phyloP scores from a whole-genome alignment of 306 rosid genomes.

The Quercus suber region DNA sequence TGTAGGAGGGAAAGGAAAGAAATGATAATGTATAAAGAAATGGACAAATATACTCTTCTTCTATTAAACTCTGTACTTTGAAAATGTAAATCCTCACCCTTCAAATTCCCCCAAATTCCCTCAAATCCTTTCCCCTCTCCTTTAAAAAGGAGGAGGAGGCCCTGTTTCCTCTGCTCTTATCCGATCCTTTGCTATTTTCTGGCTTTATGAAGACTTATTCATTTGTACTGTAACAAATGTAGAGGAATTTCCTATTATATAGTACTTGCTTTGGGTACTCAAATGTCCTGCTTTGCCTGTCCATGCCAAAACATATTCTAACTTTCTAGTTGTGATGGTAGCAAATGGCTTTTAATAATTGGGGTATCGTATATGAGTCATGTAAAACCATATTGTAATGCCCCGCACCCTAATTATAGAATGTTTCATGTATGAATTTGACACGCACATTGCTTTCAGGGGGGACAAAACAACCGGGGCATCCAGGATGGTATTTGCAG shows the following conservation, averaged over 20 bases:
- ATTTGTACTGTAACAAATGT: not conserved
- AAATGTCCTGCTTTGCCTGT: not conserved
- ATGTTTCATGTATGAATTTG: constrained; percentile 1
- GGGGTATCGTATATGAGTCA: not conserved
- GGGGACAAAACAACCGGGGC: constrained; percentile 32
- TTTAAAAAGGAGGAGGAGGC: too few species aligned
- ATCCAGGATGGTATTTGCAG: constrained; percentile 37
- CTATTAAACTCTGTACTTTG: too few species aligned
- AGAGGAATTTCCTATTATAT: not conserved
- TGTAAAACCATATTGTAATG: not conserved
- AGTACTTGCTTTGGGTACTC: not conserved
- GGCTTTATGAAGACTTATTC: not conserved
- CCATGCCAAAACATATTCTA: not conserved
- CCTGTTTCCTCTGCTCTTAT: too few species aligned
- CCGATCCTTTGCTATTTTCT: not conserved
- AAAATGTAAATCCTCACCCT: too few species aligned
- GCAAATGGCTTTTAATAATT: not conserved
- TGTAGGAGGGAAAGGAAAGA: too few species aligned
- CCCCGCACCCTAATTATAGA: too few species aligned
- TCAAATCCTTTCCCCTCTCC: too few species aligned
- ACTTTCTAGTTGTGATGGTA: not conserved
- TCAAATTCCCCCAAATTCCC: too few species aligned
- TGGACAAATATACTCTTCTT: too few species aligned
- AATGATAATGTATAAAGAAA: too few species aligned
- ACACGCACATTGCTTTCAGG: constrained; percentile 32